Percentiles rank a stretch among this genome's conserved stretches.
Evolutionary conservation across 805 yeast species (phyloP).

Genomic region (Barnettozyma vustinii): DNA sequence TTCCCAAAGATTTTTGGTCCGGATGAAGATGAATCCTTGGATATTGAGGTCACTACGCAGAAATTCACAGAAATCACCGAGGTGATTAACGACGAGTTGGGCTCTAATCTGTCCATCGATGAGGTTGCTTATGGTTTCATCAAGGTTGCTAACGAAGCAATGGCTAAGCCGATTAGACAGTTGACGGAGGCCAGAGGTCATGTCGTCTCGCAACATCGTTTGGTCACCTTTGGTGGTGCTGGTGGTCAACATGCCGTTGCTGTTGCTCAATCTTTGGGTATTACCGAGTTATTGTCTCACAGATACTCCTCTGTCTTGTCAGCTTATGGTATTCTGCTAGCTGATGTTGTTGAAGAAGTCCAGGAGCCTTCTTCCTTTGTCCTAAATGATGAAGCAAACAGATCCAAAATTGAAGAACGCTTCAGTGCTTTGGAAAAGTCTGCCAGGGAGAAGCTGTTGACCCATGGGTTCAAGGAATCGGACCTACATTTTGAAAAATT

Average conservation of each 20-base stretch:
- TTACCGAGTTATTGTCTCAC: slow-evolving; percentile 65
- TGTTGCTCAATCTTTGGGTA: slow-evolving; percentile 68
- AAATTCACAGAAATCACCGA: slow-evolving; percentile 52
- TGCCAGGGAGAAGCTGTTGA: slow-evolving; percentile 35
- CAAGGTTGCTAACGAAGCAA: slow-evolving; percentile 78
- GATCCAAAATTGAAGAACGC: slow-evolving; percentile 35
- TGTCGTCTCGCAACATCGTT: slow-evolving; percentile 54
- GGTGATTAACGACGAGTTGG: slow-evolving; percentile 45
- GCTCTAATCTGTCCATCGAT: slow-evolving; percentile 42
- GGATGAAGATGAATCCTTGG: slow-evolving; percentile 65
- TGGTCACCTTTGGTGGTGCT: slow-evolving; percentile 89
- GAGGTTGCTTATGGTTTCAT: slow-evolving; percentile 79
- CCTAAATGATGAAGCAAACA: slow-evolving; percentile 29
- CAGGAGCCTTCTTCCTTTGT: slow-evolving; percentile 63
- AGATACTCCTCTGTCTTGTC: slow-evolving; percentile 78
- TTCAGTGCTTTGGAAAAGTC: slow-evolving; percentile 38
- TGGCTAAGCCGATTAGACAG: slow-evolving; percentile 87
- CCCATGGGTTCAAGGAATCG: slow-evolving; percentile 49
- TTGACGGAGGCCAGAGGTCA: slow-evolving; percentile 83
- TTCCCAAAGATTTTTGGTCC: slow-evolving; percentile 86
- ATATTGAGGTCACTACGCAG: slow-evolving; percentile 41
- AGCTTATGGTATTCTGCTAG: slow-evolving; percentile 84
- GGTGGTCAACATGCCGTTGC: slow-evolving; percentile 89
- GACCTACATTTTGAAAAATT: slow-evolving; percentile 54
- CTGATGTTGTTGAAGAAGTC: slow-evolving; percentile 77